phyloP scores from a whole-genome alignment of 2,329 filamentous ascomycete genomes.

The Aspergillus nomiae region DNA sequence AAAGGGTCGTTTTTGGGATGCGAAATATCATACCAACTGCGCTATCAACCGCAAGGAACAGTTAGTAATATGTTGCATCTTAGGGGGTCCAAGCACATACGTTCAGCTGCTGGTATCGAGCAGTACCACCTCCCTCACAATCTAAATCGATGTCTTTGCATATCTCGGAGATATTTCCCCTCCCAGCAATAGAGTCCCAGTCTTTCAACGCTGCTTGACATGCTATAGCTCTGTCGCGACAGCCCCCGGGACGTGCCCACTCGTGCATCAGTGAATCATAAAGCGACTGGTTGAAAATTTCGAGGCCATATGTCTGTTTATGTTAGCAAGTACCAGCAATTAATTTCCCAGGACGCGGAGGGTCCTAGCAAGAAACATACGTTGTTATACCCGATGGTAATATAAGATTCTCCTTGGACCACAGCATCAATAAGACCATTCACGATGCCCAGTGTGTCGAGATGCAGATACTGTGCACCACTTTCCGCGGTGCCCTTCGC shows the following conservation, averaged over 20 bases:
- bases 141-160: not conserved
- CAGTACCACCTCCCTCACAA: not conserved
- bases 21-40: slow-evolving; percentile 61
- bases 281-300: slow-evolving; percentile 51
- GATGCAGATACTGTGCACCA: slow-evolving; percentile 37
- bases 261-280: slow-evolving; percentile 49
- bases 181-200: slow-evolving; percentile 33
- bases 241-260: slow-evolving; percentile 52
- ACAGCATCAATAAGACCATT: slow-evolving; percentile 60
- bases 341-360: slow-evolving; percentile 24
- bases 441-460: slow-evolving; percentile 59
- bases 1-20: slow-evolving; percentile 55
- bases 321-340: slow-evolving; percentile 49
- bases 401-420: slow-evolving; percentile 35
- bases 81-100: slow-evolving; percentile 48
- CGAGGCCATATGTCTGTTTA: slow-evolving; percentile 61
- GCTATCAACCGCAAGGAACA: not conserved
- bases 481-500: slow-evolving; percentile 30
- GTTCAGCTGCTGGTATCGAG: slow-evolving; percentile 27
- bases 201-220: slow-evolving; percentile 57
- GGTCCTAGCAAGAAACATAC: not conserved
- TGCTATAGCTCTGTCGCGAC: slow-evolving; percentile 54
- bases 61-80: not conserved
- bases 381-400: not conserved
- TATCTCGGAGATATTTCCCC: not conserved